phyloP scores from a whole-genome alignment of 164 flowering plant genomes.

The grape (Vitis vinifera) region DNA sequence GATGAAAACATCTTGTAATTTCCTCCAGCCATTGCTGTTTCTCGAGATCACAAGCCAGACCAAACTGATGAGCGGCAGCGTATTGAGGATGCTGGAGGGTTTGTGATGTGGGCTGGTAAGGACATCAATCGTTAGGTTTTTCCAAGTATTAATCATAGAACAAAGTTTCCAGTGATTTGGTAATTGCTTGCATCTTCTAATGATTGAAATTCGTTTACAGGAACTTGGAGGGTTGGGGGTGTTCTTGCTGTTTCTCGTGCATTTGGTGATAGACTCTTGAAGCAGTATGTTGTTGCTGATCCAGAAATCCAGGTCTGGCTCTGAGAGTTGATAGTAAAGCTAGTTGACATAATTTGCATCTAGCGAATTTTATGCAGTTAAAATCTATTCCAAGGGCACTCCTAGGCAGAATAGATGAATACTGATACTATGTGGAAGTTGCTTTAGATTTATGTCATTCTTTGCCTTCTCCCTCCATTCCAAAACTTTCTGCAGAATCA shows the following conservation, averaged over 20 bases:
- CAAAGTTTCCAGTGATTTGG: constrained; percentile 3
- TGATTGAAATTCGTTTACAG: constrained; percentile 26
- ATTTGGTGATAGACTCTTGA: constrained; percentile 94
- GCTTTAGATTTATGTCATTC: neutral
- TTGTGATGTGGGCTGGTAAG: constrained; percentile 99
- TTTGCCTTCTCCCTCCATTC: neutral
- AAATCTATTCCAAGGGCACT: too few relatives aligned
- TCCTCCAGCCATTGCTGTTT: constrained; percentile 82
- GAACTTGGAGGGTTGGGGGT: constrained; percentile 99
- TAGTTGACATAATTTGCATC: neutral
- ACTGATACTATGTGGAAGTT: neutral
- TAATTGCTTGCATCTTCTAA: constrained; percentile 1
- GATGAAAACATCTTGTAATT: constrained; percentile 1
- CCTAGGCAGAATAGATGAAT: too few relatives aligned
- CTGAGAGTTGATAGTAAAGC: neutral
- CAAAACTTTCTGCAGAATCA: neutral
- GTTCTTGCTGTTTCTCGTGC: constrained; percentile 99
- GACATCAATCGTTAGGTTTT: neutral
- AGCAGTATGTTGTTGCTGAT: constrained; percentile 97
- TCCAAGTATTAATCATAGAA: neutral
- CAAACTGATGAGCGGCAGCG: constrained; percentile 94
- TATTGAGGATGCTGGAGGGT: constrained; percentile 98
- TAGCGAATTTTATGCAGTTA: neutral
- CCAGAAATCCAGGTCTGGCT: constrained; percentile 87
- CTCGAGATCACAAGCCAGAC: constrained; percentile 98